A percentile compares a stretch with the other conserved stretches of the same genome.
phyloP scores from a whole-genome alignment of 108 stramenopile species.

The Ochromonas danica region DNA sequence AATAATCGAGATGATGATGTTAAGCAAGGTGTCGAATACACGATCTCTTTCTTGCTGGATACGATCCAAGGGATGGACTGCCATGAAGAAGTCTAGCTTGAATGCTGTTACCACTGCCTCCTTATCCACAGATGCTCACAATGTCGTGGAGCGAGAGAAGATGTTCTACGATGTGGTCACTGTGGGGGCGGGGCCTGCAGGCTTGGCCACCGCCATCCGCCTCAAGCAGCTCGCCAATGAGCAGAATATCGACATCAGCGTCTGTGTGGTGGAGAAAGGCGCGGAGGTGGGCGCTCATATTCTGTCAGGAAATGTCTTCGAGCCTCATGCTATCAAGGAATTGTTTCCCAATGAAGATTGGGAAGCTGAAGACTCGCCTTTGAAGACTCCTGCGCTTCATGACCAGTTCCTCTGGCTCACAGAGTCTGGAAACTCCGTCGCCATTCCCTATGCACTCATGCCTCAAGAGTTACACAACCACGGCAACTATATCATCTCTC shows the following conservation, averaged over 20 bases:
- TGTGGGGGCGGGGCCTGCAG: slow-evolving; percentile 72
- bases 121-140: too few species aligned
- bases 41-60: too few species aligned
- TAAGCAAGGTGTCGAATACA: too few species aligned
- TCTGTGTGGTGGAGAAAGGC: slow-evolving; percentile 87
- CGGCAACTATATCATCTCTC: slow-evolving; percentile 91
- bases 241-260: slow-evolving; percentile 76
- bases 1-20: too few species aligned
- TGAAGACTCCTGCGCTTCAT: slow-evolving; percentile 75
- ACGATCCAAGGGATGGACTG: too few species aligned
- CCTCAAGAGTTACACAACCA: slow-evolving; percentile 87
- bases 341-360: slow-evolving; percentile 83
- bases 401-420: slow-evolving; percentile 80
- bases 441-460: slow-evolving; percentile 50
- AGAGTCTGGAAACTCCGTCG: slow-evolving; percentile 37
- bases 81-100: too few species aligned
- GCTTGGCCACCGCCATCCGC: slow-evolving; percentile 87
- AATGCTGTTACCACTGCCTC: too few species aligned
- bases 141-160: slow-evolving; percentile 53
- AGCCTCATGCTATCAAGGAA: slow-evolving; percentile 91
- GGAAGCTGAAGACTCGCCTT: slow-evolving; percentile 54
- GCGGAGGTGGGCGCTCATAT: slow-evolving; percentile 96
- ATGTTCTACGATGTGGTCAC: slow-evolving; percentile 69
- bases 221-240: slow-evolving; percentile 87
- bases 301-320: slow-evolving; percentile 94